A percentile compares a stretch with the other conserved stretches of the same genome.
phyloP scores from a whole-genome alignment of 345 rosid species.

The Boechera divaricarpa region DNA sequence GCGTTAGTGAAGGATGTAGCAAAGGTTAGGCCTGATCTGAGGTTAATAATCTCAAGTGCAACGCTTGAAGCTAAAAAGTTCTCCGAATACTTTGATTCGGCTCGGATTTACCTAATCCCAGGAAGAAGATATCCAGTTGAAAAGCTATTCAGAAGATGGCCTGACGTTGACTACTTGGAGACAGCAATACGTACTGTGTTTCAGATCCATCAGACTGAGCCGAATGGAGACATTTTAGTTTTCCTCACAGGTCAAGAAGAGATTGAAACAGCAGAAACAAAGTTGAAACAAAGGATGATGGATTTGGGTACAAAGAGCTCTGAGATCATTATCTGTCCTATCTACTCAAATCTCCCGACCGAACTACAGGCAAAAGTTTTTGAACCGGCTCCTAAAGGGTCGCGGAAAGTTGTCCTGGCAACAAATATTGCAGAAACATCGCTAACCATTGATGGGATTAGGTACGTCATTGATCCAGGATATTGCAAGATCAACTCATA shows the following conservation, averaged over 20 bases:
- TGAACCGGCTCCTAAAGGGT: slow-evolving; percentile 89
- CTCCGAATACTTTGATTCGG: slow-evolving; percentile 88
- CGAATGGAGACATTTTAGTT: slow-evolving; percentile 80
- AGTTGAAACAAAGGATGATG: slow-evolving; percentile 68
- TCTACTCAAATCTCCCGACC: slow-evolving; percentile 90
- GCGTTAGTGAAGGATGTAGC: slow-evolving; percentile 65
- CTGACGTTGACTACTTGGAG: slow-evolving; percentile 84
- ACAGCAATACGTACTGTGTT: slow-evolving; percentile 84
- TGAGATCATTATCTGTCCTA: slow-evolving; percentile 87
- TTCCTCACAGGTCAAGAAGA: slow-evolving; percentile 98
- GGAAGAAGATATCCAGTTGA: slow-evolving; percentile 95
- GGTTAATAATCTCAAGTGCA: slow-evolving; percentile 89
- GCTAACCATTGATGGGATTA: slow-evolving; percentile 87
- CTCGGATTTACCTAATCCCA: slow-evolving; percentile 84
- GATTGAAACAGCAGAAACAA: slow-evolving; percentile 89
- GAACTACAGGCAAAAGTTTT: slow-evolving; percentile 92
- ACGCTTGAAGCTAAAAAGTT: slow-evolving; percentile 97
- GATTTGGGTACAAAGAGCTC: slow-evolving; percentile 82
- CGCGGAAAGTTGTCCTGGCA: slow-evolving; percentile 91
- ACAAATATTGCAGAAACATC: slow-evolving; percentile 98
- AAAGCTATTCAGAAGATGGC: slow-evolving; percentile 70
- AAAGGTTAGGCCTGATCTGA: slow-evolving; percentile 75
- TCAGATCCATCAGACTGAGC: slow-evolving; percentile 77
- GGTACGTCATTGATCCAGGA: slow-evolving; percentile 88
- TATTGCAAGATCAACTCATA: slow-evolving; percentile 88